Evolutionary conservation across 2,329 filamentous ascomycete species (phyloP).

Genomic region (Trematosphaeria pertusa): DNA sequence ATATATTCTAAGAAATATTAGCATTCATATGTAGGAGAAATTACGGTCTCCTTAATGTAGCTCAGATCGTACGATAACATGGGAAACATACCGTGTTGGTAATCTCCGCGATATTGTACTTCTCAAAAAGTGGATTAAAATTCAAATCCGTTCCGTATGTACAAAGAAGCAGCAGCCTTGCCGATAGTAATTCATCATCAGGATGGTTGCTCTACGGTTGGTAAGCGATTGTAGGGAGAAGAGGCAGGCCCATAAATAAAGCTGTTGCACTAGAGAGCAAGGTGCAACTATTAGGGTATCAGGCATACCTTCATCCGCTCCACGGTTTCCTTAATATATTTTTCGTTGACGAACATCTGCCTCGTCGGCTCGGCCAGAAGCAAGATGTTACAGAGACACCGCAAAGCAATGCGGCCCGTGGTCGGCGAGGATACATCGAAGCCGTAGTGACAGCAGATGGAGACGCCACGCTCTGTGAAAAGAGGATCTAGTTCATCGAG

Average conservation of each 20-base stretch:
- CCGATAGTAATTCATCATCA: not conserved
- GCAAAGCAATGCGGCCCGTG: not conserved
- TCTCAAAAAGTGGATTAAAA: not conserved
- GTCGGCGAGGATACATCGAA: not conserved
- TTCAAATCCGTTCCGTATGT: not conserved
- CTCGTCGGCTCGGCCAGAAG: not conserved
- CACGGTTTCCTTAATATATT: not conserved
- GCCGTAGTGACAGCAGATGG: not conserved
- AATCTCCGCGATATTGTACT: not conserved
- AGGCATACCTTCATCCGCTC: not conserved
- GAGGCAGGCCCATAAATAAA: too few relatives aligned
- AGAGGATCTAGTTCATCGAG: not conserved
- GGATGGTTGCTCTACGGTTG: not conserved
- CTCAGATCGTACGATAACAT: not conserved
- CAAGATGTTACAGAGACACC: not conserved
- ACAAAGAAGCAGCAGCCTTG: not conserved
- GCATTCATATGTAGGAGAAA: not conserved
- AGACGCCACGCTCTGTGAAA: not conserved
- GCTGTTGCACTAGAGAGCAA: too few relatives aligned
- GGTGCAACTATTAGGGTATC: not conserved
- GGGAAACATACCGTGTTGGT: not conserved
- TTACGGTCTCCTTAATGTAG: not conserved
- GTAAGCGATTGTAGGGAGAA: not conserved
- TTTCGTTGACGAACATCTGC: not conserved
- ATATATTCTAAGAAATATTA: constrained; percentile 5